These are phyloP conservation scores for Eucalyptus coolabah DNA, from an alignment of 345 rosid species.

Conservation along the genomic window DNA sequence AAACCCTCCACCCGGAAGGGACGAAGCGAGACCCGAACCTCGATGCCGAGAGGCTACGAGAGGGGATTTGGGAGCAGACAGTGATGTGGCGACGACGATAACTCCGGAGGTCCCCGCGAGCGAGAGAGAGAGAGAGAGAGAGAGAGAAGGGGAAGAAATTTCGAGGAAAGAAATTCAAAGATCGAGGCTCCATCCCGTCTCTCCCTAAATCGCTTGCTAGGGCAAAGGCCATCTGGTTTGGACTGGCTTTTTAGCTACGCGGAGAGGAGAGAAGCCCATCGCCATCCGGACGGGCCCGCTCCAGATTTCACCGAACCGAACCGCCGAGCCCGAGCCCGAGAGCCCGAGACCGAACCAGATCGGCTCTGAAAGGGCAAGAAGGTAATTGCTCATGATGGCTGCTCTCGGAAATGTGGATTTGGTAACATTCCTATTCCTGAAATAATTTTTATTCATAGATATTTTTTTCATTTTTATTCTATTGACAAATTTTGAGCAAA, in stretches of 20 bases:
- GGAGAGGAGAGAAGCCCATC: neutral
- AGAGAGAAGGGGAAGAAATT: neutral
- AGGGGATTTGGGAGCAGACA: neutral
- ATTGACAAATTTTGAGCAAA: rapidly evolving
- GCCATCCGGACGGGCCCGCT: neutral
- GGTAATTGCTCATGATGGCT: neutral
- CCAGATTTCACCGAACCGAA: neutral
- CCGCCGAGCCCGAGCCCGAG: neutral
- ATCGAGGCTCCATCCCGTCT: neutral
- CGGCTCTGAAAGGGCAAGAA: neutral
- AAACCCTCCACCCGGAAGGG: neutral
- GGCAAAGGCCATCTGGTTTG: neutral
- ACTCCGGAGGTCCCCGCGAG: neutral
- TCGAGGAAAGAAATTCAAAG: neutral
- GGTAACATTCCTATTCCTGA: no score
- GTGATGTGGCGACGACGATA: neutral
- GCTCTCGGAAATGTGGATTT: no score
- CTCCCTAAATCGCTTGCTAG: neutral
- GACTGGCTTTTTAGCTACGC: neutral
- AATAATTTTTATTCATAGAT: no score
- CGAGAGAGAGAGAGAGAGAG: neutral
- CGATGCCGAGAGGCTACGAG: neutral
- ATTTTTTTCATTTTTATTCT: no score
- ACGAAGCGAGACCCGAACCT: neutral
- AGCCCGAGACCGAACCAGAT: neutral